Evolutionary conservation across 305 asterid species (phyloP).

Genomic region (Andrographis paniculata): DNA sequence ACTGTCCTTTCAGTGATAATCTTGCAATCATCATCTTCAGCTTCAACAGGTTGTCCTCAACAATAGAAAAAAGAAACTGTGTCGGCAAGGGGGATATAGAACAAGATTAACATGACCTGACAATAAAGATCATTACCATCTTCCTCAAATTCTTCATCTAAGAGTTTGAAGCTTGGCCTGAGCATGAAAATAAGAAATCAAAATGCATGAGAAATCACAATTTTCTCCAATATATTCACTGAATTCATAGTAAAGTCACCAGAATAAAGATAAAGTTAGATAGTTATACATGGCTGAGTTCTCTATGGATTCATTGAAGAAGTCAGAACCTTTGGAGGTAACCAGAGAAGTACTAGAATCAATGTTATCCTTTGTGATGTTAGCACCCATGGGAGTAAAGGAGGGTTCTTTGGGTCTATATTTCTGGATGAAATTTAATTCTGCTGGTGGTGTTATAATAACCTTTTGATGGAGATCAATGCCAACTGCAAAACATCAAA

Average conservation of each 20-base stretch:
- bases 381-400: conserved; percentile 35
- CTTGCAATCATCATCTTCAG: conserved; percentile 74
- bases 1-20: conserved; percentile 60
- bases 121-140: conserved; percentile 39
- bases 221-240: not conserved
- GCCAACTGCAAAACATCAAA: conserved; percentile 62
- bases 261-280: conserved; percentile 6
- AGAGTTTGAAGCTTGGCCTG: conserved; percentile 94
- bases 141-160: conserved; percentile 65
- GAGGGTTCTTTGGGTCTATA: conserved; percentile 31
- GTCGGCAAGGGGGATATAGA: conserved; percentile 20
- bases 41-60: conserved; percentile 31
- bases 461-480: conserved; percentile 79
- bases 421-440: conserved; percentile 25
- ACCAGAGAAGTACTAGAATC: conserved; percentile 21
- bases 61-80: conserved; percentile 17
- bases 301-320: conserved; percentile 31
- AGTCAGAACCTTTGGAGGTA: too few species aligned
- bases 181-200: conserved; percentile 22
- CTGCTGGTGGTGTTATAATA: conserved; percentile 44
- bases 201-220: conserved; percentile 5
- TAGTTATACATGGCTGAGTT: conserved; percentile 41
- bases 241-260: not conserved
- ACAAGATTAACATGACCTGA: conserved; percentile 16
- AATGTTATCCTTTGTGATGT: conserved; percentile 28